Conservation (phyloP, 139 green algal species). For the Astrephomene gubernaculifera region DNA sequence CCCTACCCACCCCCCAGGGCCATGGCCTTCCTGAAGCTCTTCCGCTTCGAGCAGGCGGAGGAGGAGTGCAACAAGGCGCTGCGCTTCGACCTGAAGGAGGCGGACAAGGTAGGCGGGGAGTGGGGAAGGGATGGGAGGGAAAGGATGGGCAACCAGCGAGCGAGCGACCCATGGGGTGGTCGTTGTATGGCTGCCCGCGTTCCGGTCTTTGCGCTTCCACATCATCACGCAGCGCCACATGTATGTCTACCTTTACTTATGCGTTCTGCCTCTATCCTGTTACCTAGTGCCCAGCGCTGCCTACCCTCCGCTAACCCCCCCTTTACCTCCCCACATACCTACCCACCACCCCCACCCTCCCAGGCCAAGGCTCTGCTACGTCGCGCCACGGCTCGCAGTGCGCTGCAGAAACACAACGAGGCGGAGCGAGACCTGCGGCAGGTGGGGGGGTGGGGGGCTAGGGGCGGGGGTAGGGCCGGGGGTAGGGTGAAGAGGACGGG, state of each 20-base stretch:
- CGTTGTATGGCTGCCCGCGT: background rate
- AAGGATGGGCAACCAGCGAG: too few species aligned
- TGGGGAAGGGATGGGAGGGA: too few species aligned
- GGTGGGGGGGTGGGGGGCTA: slow-evolving; percentile 5
- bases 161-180: background rate
- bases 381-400: slow-evolving; percentile 61
- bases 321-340: background rate
- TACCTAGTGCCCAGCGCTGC: too few species aligned
- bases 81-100: slow-evolving; percentile 44
- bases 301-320: background rate
- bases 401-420: slow-evolving; percentile 56
- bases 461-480: too few species aligned
- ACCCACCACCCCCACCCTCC: background rate
- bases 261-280: background rate
- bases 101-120: slow-evolving; percentile 48
- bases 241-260: background rate
- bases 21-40: slow-evolving; percentile 69
- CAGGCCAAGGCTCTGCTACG: slow-evolving; percentile 71
- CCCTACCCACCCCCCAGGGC: slow-evolving; percentile 48
- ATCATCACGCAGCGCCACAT: background rate
- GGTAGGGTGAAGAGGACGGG: too few species aligned
- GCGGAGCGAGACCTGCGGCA: slow-evolving; percentile 61
- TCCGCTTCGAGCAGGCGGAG: slow-evolving; percentile 69
- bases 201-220: background rate
- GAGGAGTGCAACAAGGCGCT: slow-evolving; percentile 68